A percentile compares a stretch with the other conserved stretches of the same genome.
Evolutionary conservation across 2,329 filamentous ascomycete genomes (phyloP).

Genomic region (Hymenoscyphus albidus): DNA sequence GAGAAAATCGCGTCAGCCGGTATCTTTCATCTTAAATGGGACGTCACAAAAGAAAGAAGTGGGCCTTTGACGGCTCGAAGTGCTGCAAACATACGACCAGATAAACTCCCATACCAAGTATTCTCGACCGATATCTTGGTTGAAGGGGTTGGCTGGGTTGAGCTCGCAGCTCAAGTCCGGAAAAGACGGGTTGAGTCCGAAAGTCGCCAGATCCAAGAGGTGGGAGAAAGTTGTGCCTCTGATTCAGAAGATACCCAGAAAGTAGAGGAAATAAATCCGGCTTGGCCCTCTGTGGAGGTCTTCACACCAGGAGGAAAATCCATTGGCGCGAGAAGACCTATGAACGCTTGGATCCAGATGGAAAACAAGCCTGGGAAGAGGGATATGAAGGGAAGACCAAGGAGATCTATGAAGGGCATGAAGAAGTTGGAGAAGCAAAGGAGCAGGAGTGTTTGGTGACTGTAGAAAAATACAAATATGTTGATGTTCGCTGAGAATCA

Average conservation of each 20-base stretch:
- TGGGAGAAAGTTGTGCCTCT: conserved; percentile 6
- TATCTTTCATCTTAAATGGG: conserved; percentile 68
- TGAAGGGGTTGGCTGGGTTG: conserved; percentile 91
- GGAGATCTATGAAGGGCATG: conserved; percentile 64
- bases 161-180: conserved; percentile 78
- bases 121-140: conserved; percentile 80
- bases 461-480: not conserved
- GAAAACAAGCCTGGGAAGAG: conserved; percentile 52
- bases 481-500: not conserved
- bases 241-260: conserved; percentile 16
- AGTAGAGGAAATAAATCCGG: conserved; percentile 31
- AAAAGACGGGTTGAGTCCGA: conserved; percentile 41
- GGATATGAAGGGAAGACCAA: conserved; percentile 53
- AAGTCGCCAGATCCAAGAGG: not conserved
- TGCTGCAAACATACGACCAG: conserved; percentile 60
- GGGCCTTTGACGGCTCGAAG: conserved; percentile 65
- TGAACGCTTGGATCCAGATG: conserved; percentile 64
- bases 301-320: conserved; percentile 83
- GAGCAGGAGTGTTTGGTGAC: not conserved
- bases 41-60: conserved; percentile 76
- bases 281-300: conserved; percentile 74
- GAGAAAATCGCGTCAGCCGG: conserved; percentile 66
- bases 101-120: conserved; percentile 73
- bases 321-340: conserved; percentile 61
- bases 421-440: conserved; percentile 44